Base-by-base conservation (phyloP, 495 filamentous ascomycete genomes). In the Sporormia fimetaria region DNA sequence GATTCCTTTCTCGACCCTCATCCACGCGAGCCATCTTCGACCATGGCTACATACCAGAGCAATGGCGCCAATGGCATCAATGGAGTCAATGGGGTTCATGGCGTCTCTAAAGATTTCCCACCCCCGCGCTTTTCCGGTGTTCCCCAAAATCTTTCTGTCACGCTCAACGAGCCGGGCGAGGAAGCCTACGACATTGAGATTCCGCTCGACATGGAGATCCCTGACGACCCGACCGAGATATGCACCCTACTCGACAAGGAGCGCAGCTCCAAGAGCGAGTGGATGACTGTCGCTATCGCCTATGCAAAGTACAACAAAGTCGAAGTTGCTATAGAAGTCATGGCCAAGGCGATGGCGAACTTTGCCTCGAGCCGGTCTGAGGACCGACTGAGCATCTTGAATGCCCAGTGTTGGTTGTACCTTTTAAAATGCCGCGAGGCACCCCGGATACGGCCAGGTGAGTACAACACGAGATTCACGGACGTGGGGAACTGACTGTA, bases 211-310 rank as follows among this genome's bases (percentile, higher is more conserved):
- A 81, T 81, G 29, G 81, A 81, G 33, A 79, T 95, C 25, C 76
- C 85, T 26, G 92, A 96, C 54, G 90, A 98, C 52, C 88, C 88
- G 2, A 94, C 86, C 24, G 90, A 98, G 63, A 71, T 98, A 7
- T 96, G 90, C 63, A 85, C 81, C 2, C 68, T 96, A 26, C 71
- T 98, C 37, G 90, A 96, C 59, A 90, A 87, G 45, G 90, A 96
- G 58, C 74, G 77, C 42, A 84, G 85, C 2, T 80, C 80, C 14
- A 79, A 86, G 47, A 80, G 76, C 21, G 88, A 86, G 55, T 98
- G 90, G 90, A 86, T 96, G 68, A 85, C 83, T 10, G 86, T 95
- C 47, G 83, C 90, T 21, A 72, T 95, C 23, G 92, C 88, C n/a
- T 96, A 98, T 56, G 87, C 88, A 18, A 96, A 95, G 63, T 86